These are phyloP conservation scores for Mycena chlorophos DNA, from an alignment of 768 basidiomycete species.

Conservation along the genomic window DNA sequence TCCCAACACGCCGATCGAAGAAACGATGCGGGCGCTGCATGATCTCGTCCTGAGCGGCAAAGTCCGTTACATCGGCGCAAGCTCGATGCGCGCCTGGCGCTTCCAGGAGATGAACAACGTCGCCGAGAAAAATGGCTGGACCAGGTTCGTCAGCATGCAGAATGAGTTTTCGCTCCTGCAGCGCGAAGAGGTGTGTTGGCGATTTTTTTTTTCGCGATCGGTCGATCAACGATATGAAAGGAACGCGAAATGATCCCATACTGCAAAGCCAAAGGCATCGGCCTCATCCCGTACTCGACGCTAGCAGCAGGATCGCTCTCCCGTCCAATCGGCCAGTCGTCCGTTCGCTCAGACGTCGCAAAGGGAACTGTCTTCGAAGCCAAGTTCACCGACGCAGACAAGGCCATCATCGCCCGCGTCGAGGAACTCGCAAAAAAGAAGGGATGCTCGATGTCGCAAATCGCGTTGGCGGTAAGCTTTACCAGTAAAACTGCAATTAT, in stretches of 20 bases:
- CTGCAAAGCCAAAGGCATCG: slow-evolving; percentile 51
- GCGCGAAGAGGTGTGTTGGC: slow-evolving; percentile 43
- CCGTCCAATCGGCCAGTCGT: slow-evolving; percentile 33
- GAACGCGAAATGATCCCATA: slow-evolving; percentile 48
- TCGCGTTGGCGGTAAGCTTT: slow-evolving; percentile 37
- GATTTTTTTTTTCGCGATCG: neutral
- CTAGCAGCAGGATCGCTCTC: slow-evolving; percentile 41
- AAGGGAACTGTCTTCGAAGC: slow-evolving; percentile 24
- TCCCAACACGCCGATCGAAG: slow-evolving; percentile 31
- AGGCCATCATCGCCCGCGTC: slow-evolving; percentile 37
- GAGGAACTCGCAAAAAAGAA: slow-evolving; percentile 43
- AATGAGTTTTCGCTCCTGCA: slow-evolving; percentile 55
- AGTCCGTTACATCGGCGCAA: slow-evolving; percentile 48
- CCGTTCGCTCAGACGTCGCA: slow-evolving; percentile 16
- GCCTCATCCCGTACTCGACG: slow-evolving; percentile 53
- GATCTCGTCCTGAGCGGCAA: slow-evolving; percentile 44
- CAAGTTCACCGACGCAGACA: slow-evolving; percentile 27
- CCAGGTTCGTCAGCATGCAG: slow-evolving; percentile 59
- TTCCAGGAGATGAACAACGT: slow-evolving; percentile 46
- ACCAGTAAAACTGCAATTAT: neutral
- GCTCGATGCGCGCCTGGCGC: slow-evolving; percentile 49
- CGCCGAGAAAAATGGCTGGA: slow-evolving; percentile 47
- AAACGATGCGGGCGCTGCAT: slow-evolving; percentile 49
- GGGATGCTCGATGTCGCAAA: slow-evolving; percentile 44
- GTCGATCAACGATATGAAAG: slow-evolving; percentile 23